Evolutionary conservation across 2,329 filamentous ascomycete genomes (phyloP), one percentile per base, ranked within the genome.

Genomic region (Zopfia rhizophila): DNA sequence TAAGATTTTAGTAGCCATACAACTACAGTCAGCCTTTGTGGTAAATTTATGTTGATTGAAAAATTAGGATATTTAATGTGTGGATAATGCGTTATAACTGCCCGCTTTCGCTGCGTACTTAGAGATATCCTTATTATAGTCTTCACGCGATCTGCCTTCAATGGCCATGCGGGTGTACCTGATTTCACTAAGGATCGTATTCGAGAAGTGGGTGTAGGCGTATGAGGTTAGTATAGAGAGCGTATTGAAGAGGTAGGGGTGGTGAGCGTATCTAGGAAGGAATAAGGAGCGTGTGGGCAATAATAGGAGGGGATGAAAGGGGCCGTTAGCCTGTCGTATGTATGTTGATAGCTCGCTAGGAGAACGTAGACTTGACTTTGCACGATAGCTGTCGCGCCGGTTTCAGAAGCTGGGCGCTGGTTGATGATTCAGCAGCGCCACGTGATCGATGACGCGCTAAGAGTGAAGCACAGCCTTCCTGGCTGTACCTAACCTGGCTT

Each of bases 41-140:
- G 45, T 50, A 43, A 31, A 38, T 45, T 42, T 33, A 50, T 53
- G 49, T 13, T 22, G 36, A 35, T 49, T 52, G 39, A 52, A 48
- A 41, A 52, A 52, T 49, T 38, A n/a, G 39, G 45, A 48, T 48
- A 52, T 48, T 49, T 52, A 36, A 27, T 38, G 31, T 45, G 48
- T 35, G 32, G 45, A 52, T 48, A 52, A 49, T 49, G 37, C 40
- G 24, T 52, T 39, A 52, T 52, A 52, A 48, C 39, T 49, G 39
- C 36, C 40, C 22, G 48, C 28, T 45, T 52, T 52, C 16, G 45
- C 48, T 35, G 45, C 48, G 39, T 39, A 42, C 35, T 35, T 49
- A 33, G 45, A 52, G 48, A 47, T 45, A 38, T 51, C 48, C 44
- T 51, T 43, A 27, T 38, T 42, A 29, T 39, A 22, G 40, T 42